These are phyloP conservation scores for Cucumis cinereus DNA, from an alignment of 306 rosid genomes.

Conservation along the genomic window DNA sequence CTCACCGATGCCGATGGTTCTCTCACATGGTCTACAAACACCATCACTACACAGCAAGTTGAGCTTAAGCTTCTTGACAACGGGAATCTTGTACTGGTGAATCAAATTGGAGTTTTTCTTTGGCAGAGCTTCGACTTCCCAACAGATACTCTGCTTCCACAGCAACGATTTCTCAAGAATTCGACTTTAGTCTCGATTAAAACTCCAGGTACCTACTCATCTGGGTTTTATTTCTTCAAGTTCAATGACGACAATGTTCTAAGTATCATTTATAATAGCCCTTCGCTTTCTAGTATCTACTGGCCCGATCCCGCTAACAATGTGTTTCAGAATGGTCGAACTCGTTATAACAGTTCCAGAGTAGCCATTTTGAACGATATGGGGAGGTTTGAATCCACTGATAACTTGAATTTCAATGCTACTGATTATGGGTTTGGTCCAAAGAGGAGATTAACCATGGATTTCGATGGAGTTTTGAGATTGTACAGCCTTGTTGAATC, in stretches of 20 bases:
- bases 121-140: slow-evolving; percentile 43
- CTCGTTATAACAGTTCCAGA: slow-evolving; percentile 1
- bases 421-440: slow-evolving; percentile 6
- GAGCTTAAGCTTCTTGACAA: slow-evolving; percentile 13
- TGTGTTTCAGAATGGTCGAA: slow-evolving; percentile 4
- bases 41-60: neutral
- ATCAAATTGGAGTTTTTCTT: neutral
- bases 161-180: slow-evolving; percentile 14
- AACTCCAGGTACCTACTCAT: slow-evolving; percentile 11
- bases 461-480: slow-evolving; percentile 12
- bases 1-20: slow-evolving; percentile 7
- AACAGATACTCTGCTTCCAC: slow-evolving; percentile 30
- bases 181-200: slow-evolving; percentile 16
- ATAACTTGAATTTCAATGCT: slow-evolving; percentile 6
- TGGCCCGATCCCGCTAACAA: neutral
- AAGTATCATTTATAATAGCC: slow-evolving; percentile 2
- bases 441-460: slow-evolving; percentile 9
- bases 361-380: neutral
- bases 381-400: slow-evolving; percentile 8
- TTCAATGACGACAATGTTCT: slow-evolving; percentile 20
- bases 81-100: slow-evolving; percentile 26
- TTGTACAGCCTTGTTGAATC: slow-evolving; percentile 4
- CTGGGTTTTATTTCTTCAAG: slow-evolving; percentile 22
- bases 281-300: slow-evolving; percentile 4
- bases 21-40: slow-evolving; percentile 15